These are phyloP conservation scores for Alternaria hordeiaustralica DNA, from an alignment of 2,329 filamentous ascomycete species.

Conservation along the genomic window DNA sequence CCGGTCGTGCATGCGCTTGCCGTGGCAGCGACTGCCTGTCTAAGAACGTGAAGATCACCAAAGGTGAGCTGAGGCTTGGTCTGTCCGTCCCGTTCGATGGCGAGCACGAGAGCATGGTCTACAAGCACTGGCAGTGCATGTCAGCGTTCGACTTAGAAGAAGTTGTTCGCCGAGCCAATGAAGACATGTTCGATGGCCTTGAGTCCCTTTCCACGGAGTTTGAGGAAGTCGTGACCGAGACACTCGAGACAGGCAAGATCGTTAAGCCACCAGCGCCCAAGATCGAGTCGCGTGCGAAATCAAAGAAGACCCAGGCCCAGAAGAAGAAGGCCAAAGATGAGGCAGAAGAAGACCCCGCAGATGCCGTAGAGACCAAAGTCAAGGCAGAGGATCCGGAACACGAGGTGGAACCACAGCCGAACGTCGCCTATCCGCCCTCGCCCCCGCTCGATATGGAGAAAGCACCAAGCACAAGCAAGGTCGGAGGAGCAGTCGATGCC, in stretches of 20 bases:
- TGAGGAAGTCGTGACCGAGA: constrained; percentile 73
- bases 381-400: not conserved
- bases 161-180: constrained; percentile 61
- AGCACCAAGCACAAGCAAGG: not conserved
- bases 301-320: constrained; percentile 23
- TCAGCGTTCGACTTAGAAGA: constrained; percentile 73
- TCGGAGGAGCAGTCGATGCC: not conserved
- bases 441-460: not conserved
- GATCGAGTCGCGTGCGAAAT: constrained; percentile 35
- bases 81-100: constrained; percentile 46
- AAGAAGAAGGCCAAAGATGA: constrained; percentile 22
- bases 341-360: not conserved
- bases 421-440: not conserved
- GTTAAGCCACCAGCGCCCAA: constrained; percentile 55
- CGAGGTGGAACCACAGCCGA: constrained; percentile 1
- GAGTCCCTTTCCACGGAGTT: constrained; percentile 72
- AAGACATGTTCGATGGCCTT: constrained; percentile 74
- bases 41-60: constrained; percentile 71
- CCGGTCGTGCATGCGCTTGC: constrained; percentile 64
- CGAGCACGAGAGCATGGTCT: constrained; percentile 68
- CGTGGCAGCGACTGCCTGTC: constrained; percentile 74
- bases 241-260: constrained; percentile 76
- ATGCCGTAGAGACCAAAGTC: not conserved
- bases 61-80: constrained; percentile 79
- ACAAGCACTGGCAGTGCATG: constrained; percentile 87